A percentile compares a stretch with the other conserved stretches of the same genome.
Evolutionary conservation across 2,329 filamentous ascomycete genomes (phyloP).

Genomic region (Epichloe glyceriae): DNA sequence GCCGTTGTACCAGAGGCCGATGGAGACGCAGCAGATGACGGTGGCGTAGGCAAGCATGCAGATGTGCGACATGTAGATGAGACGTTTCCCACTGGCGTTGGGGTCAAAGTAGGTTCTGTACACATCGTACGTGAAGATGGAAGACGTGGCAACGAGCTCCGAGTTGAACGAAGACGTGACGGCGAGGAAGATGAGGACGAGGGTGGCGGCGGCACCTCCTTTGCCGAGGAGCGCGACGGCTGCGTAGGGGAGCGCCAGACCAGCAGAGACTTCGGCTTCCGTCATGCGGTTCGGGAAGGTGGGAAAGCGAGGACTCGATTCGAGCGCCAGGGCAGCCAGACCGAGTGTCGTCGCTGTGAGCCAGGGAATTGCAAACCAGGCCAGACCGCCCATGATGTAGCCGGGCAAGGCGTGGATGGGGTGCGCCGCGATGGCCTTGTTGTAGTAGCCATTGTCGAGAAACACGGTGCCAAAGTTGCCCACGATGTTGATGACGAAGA

Average conservation of each 20-base stretch:
- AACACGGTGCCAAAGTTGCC: slow-evolving; percentile 80
- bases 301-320: slow-evolving; percentile 58
- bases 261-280: slow-evolving; percentile 63
- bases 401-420: slow-evolving; percentile 78
- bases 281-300: slow-evolving; percentile 62
- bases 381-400: slow-evolving; percentile 74
- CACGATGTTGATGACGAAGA: slow-evolving; percentile 81
- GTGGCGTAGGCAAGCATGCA: slow-evolving; percentile 60
- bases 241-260: slow-evolving; percentile 73
- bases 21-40: slow-evolving; percentile 65
- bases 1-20: slow-evolving; percentile 59
- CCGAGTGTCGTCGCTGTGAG: slow-evolving; percentile 82
- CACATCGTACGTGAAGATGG: slow-evolving; percentile 76
- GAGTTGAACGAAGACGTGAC: slow-evolving; percentile 75
- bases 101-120: slow-evolving; percentile 83
- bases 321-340: slow-evolving; percentile 65
- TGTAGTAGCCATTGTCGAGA: slow-evolving; percentile 80
- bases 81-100: slow-evolving; percentile 54
- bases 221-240: slow-evolving; percentile 72
- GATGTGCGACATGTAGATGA: slow-evolving; percentile 69
- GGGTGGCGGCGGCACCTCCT: slow-evolving; percentile 64
- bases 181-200: slow-evolving; percentile 80
- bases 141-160: slow-evolving; percentile 76
- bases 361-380: slow-evolving; percentile 91
- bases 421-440: slow-evolving; percentile 82